phyloP scores from a whole-genome alignment of 345 rosid genomes.

The Lepidium didymum region DNA sequence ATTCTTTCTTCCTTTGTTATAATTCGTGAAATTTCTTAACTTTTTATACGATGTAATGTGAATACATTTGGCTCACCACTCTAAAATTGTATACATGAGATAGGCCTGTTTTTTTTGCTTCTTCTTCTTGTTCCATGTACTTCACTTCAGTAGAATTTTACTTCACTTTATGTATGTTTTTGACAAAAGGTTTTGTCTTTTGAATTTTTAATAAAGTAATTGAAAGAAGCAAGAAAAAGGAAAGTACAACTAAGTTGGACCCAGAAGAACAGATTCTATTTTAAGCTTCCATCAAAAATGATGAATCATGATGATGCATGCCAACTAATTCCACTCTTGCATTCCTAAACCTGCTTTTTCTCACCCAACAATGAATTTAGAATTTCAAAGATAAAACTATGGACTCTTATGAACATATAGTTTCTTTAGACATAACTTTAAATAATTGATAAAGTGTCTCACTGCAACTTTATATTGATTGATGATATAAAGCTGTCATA shows the following conservation, averaged over 20 bases:
- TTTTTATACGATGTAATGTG: not conserved
- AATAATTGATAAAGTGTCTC: not conserved
- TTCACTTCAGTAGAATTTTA: not conserved
- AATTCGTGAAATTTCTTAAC: not conserved
- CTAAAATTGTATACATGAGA: not conserved
- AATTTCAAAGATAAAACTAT: not conserved
- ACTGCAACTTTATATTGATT: not conserved
- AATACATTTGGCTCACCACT: conserved; percentile 2
- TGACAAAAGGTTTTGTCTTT: not conserved
- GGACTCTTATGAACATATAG: not conserved
- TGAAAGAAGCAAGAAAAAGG: not conserved
- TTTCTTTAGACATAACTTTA: not conserved
- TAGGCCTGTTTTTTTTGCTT: not conserved
- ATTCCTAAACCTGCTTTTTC: conserved; percentile 10
- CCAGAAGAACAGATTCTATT: conserved; percentile 9
- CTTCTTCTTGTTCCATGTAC: not conserved
- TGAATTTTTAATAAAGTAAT: not conserved
- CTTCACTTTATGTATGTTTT: not conserved
- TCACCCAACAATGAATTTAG: not conserved
- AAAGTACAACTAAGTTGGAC: conserved; percentile 24
- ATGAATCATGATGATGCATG: conserved; percentile 26
- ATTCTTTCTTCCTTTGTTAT: not conserved
- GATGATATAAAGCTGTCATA: conserved; percentile 1
- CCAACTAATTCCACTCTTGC: conserved; percentile 26
- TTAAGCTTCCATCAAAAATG: conserved; percentile 7